Evolutionary conservation across 768 basidiomycete species (phyloP).

Genomic region (Boletus speciosus): DNA sequence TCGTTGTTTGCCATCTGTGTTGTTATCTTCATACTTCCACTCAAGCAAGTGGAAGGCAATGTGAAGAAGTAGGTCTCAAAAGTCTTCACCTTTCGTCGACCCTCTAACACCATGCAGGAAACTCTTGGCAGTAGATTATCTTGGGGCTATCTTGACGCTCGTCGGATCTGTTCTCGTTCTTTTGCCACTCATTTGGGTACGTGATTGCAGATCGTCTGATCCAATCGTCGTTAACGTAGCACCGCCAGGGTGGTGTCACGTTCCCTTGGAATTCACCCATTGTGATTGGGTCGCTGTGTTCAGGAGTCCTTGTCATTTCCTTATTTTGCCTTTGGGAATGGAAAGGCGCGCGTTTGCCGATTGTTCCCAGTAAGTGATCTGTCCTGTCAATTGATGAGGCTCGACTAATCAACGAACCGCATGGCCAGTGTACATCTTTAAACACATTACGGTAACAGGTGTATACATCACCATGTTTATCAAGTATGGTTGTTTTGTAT

Average conservation of each 20-base stretch:
- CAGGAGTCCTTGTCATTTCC: constrained; percentile 49
- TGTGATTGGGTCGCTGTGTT: constrained; percentile 57
- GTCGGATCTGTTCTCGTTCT: constrained; percentile 60
- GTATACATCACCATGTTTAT: constrained; percentile 70
- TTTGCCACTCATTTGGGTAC: constrained; percentile 69
- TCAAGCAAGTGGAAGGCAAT: constrained; percentile 64
- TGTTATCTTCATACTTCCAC: constrained; percentile 60
- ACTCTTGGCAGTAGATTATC: constrained; percentile 60
- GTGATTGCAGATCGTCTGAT: constrained; percentile 10
- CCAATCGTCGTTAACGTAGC: neutral
- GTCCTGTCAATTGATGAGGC: neutral
- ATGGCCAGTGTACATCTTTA: constrained; percentile 68
- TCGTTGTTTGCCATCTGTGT: constrained; percentile 51
- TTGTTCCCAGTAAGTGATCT: constrained; percentile 58
- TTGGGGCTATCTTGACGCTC: constrained; percentile 57
- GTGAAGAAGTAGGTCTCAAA: constrained; percentile 40
- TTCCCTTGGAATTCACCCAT: constrained; percentile 70
- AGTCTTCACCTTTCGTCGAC: neutral
- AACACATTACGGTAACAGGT: constrained; percentile 58
- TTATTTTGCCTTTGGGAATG: constrained; percentile 73
- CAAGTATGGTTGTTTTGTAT: constrained; percentile 38
- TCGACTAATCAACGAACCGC: neutral
- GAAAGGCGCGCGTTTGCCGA: constrained; percentile 65
- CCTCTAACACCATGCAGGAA: constrained; percentile 40
- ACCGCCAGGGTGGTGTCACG: constrained; percentile 58